Evolutionary conservation across 2,329 filamentous ascomycete species (phyloP).

Genomic region (Clonostachys sp.): DNA sequence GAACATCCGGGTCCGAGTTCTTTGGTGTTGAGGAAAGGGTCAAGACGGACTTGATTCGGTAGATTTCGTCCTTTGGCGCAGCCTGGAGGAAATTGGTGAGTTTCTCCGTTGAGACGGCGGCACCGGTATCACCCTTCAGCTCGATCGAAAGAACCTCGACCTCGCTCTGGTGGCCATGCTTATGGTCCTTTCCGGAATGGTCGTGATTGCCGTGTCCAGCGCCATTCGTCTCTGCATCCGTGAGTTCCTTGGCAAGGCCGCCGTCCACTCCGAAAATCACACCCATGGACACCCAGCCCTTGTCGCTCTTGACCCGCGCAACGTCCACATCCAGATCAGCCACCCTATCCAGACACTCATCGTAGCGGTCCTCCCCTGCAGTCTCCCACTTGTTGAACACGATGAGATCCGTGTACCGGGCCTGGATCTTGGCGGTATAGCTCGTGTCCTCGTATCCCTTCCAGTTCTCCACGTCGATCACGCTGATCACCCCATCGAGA

Average conservation of each 20-base stretch:
- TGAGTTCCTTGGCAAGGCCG: conserved; percentile 59
- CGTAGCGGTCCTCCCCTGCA: conserved; percentile 68
- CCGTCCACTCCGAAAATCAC: conserved; percentile 86
- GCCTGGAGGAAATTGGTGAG: conserved; percentile 63
- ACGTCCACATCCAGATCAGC: conserved; percentile 77
- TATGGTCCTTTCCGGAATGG: conserved; percentile 31
- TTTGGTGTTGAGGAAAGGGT: conserved; percentile 39
- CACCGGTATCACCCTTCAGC: conserved; percentile 39
- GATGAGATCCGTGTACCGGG: conserved; percentile 83
- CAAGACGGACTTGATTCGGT: conserved; percentile 79
- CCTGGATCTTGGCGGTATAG: conserved; percentile 84
- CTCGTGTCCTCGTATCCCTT: conserved; percentile 86
- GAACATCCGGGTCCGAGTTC: conserved; percentile 45
- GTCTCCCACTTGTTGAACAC: conserved; percentile 92
- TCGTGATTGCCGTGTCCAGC: conserved; percentile 21
- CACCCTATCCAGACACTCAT: conserved; percentile 72
- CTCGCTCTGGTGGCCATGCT: conserved; percentile 67
- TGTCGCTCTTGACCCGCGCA: conserved; percentile 80
- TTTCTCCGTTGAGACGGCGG: conserved; percentile 50
- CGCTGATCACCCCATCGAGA: conserved; percentile 83
- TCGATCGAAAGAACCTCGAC: conserved; percentile 89
- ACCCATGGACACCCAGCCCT: conserved; percentile 72
- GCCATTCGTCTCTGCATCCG: conserved; percentile 27
- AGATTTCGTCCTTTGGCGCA: conserved; percentile 89
- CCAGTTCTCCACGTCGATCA: conserved; percentile 96